Percentiles rank a stretch among this genome's conserved stretches.
Conservation (phyloP, 2,329 filamentous ascomycete species). For the Xylariomycetidae sp. region DNA sequence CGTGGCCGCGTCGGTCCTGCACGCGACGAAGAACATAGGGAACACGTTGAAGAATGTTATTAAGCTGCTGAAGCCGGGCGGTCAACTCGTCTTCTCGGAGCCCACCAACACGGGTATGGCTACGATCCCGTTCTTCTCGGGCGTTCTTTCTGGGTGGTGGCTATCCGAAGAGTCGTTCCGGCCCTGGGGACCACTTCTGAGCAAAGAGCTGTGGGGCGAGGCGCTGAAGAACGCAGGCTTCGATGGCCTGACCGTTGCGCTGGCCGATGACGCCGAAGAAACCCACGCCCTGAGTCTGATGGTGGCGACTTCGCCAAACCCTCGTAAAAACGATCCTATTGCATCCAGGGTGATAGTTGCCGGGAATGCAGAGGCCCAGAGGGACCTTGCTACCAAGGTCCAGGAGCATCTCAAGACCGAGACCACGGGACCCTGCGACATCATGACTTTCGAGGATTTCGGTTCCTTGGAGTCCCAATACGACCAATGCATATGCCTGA, state of each 20-base stretch:
- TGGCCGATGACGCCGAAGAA: not conserved
- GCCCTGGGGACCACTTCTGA: conserved; percentile 19
- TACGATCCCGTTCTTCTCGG: not conserved
- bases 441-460: not conserved
- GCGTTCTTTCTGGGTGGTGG: conserved; percentile 2
- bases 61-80: conserved; percentile 1
- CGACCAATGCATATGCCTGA: conserved; percentile 2
- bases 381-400: not conserved
- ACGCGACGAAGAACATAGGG: conserved; percentile 1
- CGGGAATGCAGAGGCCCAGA: not conserved
- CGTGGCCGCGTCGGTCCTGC: conserved; percentile 5
- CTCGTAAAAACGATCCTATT: not conserved
- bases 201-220: conserved; percentile 14
- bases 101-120: conserved; percentile 1
- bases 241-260: conserved; percentile 2
- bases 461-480: not conserved
- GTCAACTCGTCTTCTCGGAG: conserved; percentile 2
- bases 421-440: not conserved
- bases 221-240: conserved; percentile 11
- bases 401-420: not conserved
- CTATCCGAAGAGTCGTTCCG: not conserved
- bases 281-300: not conserved
- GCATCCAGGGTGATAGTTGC: not conserved
- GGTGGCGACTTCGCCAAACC: not conserved
- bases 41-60: conserved; percentile 1